Evolutionary conservation across 257 asterid genomes (phyloP).

Genomic region (Verbena officinalis): DNA sequence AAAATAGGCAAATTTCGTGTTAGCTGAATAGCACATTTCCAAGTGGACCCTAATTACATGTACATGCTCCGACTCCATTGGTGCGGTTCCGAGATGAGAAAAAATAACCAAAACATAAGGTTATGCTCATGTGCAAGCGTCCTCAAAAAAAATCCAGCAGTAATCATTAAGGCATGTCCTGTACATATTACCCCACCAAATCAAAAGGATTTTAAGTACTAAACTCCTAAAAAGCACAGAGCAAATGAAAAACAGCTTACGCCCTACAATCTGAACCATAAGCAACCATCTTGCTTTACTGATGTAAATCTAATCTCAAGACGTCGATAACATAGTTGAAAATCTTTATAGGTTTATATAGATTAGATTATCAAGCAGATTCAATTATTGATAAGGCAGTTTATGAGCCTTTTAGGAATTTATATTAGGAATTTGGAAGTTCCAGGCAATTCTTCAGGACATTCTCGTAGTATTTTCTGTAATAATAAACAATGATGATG

Average conservation of each 20-base stretch:
- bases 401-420: neutral
- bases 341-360: slow-evolving; percentile 4
- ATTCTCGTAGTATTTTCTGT: too few species aligned
- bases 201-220: slow-evolving; percentile 26
- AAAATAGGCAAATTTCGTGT: slow-evolving; percentile 3
- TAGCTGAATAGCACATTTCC: too few species aligned
- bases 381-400: neutral
- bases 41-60: too few species aligned
- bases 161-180: slow-evolving; percentile 82
- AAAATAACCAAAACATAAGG: slow-evolving; percentile 59
- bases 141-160: slow-evolving; percentile 73
- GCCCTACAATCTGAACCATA: slow-evolving; percentile 1
- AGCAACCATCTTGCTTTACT: slow-evolving; percentile 18
- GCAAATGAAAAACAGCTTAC: slow-evolving; percentile 1
- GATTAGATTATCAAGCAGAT: slow-evolving; percentile 11
- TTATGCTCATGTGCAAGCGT: slow-evolving; percentile 77
- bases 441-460: too few species aligned
- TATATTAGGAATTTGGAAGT: too few species aligned
- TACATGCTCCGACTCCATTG: too few species aligned
- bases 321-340: slow-evolving; percentile 2
- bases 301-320: neutral
- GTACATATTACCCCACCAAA: slow-evolving; percentile 26
- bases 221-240: neutral
- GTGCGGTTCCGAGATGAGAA: too few species aligned
- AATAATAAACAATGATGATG: too few species aligned